Conservation (phyloP, 2,329 filamentous ascomycete genomes). For the Colletotrichum sidae region DNA sequence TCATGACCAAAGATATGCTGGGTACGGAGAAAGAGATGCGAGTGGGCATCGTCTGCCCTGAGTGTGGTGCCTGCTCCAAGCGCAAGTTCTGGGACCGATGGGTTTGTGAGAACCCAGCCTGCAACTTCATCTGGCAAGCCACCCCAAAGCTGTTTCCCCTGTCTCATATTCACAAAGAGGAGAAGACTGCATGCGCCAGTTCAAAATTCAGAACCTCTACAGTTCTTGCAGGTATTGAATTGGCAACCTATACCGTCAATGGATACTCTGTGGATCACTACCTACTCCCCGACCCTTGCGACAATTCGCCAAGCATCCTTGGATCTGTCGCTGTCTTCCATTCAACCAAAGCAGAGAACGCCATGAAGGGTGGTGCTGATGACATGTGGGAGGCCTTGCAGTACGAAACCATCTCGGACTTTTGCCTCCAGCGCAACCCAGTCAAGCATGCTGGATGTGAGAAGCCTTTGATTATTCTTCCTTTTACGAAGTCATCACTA, state of each 20-base stretch:
- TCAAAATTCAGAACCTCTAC: not conserved
- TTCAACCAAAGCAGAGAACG: constrained; percentile 64
- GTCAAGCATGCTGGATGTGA: constrained; percentile 49
- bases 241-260: constrained; percentile 1
- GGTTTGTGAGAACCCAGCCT: constrained; percentile 66
- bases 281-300: constrained; percentile 55
- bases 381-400: constrained; percentile 68
- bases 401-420: constrained; percentile 43
- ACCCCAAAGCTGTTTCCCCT: constrained; percentile 41
- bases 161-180: constrained; percentile 33
- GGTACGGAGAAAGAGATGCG: constrained; percentile 65
- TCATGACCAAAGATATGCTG: constrained; percentile 45
- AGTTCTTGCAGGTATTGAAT: constrained; percentile 37
- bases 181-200: constrained; percentile 24
- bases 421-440: constrained; percentile 59
- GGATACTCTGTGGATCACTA: constrained; percentile 41
- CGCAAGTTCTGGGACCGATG: constrained; percentile 71
- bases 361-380: constrained; percentile 66
- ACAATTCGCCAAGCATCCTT: constrained; percentile 50
- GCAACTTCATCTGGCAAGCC: constrained; percentile 57
- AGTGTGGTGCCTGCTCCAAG: constrained; percentile 71
- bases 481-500: constrained; percentile 37
- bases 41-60: constrained; percentile 74
- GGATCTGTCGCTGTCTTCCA: constrained; percentile 68
- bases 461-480: constrained; percentile 29